Conservation (phyloP, 441 rosid species). For the Sinapis alba region DNA sequence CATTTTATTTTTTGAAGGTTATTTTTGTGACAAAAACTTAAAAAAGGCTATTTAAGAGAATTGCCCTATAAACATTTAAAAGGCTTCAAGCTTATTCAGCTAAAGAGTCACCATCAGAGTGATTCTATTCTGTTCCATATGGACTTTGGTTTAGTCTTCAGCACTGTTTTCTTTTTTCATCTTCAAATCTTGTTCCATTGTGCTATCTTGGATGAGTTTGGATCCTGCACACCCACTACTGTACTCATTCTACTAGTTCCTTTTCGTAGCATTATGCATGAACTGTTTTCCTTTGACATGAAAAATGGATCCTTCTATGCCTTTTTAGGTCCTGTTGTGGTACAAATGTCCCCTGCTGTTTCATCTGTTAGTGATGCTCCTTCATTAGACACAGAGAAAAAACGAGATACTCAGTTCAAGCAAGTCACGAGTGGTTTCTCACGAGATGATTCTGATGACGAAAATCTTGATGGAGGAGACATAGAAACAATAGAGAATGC, state of each 20-base stretch:
- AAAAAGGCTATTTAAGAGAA: too few relatives aligned
- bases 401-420: neutral
- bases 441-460: constrained; percentile 83
- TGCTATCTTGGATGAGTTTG: neutral
- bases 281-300: neutral
- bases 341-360: constrained; percentile 44
- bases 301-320: neutral
- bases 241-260: neutral
- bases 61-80: too few relatives aligned
- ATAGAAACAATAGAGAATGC: constrained; percentile 58
- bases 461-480: constrained; percentile 81
- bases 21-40: too few relatives aligned
- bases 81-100: too few relatives aligned
- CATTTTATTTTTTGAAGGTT: too few relatives aligned
- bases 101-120: neutral
- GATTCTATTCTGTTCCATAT: neutral
- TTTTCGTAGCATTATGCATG: neutral
- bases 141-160: neutral
- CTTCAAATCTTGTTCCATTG: neutral
- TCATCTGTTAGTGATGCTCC: constrained; percentile 33
- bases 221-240: neutral
- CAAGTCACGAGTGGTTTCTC: constrained; percentile 71
- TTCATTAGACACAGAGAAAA: constrained; percentile 38
- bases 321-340: constrained; percentile 42
- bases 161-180: neutral